A percentile compares a stretch with the other conserved stretches of the same genome.
Conservation (phyloP, 2,329 filamentous ascomycete genomes). For the Bipolaris gigantea region DNA sequence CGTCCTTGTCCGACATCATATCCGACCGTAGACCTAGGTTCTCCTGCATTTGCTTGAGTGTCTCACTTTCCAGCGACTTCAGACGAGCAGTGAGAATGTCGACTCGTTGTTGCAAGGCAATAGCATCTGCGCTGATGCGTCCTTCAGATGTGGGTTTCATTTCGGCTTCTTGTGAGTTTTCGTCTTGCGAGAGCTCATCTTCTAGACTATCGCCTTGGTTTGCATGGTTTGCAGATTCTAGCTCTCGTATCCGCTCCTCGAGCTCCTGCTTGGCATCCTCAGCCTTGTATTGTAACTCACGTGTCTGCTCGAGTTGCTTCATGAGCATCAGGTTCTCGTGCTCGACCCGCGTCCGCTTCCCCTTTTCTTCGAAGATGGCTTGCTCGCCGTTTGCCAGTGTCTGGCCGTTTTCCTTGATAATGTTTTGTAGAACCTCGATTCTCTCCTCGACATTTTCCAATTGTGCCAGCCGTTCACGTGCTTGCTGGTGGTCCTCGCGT, state of each 20-base stretch:
- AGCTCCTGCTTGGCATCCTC: conserved; percentile 53
- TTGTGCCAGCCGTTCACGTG: conserved; percentile 50
- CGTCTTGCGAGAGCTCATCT: conserved; percentile 45
- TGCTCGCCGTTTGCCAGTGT: conserved; percentile 55
- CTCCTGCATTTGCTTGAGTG: conserved; percentile 48
- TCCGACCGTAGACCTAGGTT: conserved; percentile 45
- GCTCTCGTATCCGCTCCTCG: conserved; percentile 49
- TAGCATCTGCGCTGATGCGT: conserved; percentile 37
- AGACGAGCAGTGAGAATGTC: conserved; percentile 42
- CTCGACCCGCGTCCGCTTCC: conserved; percentile 51
- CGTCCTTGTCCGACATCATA: conserved; percentile 41
- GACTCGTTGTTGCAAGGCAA: conserved; percentile 47
- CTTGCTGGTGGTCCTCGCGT: conserved; percentile 50
- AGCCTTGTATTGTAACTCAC: conserved; percentile 52
- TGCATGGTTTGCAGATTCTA: conserved; percentile 40
- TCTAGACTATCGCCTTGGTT: conserved; percentile 42
- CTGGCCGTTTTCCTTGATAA: conserved; percentile 55
- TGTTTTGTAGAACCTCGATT: conserved; percentile 51
- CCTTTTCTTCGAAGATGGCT: conserved; percentile 55
- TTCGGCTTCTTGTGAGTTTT: conserved; percentile 29
- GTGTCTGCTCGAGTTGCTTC: conserved; percentile 52
- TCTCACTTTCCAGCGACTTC: conserved; percentile 45
- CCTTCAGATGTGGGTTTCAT: conserved; percentile 24
- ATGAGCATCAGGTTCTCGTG: conserved; percentile 52
- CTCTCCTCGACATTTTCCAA: conserved; percentile 50